phyloP scores from a whole-genome alignment of 768 basidiomycete genomes.

The Termitomyces sp. region DNA sequence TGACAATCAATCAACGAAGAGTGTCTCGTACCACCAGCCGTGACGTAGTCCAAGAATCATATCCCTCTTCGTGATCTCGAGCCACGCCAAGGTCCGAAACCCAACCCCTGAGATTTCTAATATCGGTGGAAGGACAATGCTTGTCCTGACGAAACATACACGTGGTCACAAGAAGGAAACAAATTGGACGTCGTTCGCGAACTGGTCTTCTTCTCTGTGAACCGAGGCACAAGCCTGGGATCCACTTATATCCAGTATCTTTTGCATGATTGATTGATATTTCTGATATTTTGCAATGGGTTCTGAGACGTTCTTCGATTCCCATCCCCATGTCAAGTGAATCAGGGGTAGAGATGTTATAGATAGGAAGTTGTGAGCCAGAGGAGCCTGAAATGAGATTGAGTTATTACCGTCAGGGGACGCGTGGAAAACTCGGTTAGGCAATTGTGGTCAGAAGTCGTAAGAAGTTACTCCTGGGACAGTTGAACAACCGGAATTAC shows the following conservation, averaged over 20 bases:
- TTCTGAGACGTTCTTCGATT: background rate
- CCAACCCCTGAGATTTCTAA: background rate
- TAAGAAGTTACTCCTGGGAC: too few species aligned
- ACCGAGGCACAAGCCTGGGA: too few species aligned
- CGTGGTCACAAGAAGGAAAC: background rate
- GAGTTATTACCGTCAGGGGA: background rate
- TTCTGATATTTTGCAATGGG: too few species aligned
- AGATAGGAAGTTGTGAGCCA: background rate
- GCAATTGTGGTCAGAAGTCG: too few species aligned
- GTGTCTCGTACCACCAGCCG: background rate
- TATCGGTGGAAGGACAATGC: too few species aligned
- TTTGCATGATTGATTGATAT: background rate
- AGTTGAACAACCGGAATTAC: too few species aligned
- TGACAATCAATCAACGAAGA: background rate
- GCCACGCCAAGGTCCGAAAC: background rate
- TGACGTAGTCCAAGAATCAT: background rate
- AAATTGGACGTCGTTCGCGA: background rate
- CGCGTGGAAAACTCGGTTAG: background rate
- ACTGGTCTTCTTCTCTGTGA: background rate
- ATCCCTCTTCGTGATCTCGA: background rate
- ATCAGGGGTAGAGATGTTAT: background rate
- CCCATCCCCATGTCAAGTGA: background rate
- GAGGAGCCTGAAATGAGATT: background rate
- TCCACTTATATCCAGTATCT: too few species aligned
- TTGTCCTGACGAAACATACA: too few species aligned